phyloP scores from a whole-genome alignment of 352 stramenopile genomes.

The Blastocystis sp. region DNA sequence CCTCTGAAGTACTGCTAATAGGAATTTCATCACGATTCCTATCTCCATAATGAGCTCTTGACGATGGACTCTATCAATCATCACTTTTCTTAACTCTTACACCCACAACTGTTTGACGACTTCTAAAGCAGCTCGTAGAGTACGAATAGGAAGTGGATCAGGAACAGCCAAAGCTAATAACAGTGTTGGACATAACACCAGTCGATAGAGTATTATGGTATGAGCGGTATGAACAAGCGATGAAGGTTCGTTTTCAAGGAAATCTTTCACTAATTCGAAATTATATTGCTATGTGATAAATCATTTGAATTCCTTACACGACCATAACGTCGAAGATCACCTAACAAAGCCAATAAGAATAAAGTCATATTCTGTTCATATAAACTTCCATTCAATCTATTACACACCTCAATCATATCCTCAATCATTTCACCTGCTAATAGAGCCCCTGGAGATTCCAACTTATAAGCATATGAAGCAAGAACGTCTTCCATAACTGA shows the following conservation, averaged over 20 bases:
- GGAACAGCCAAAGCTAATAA: not conserved
- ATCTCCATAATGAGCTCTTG: not conserved
- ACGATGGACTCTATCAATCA: not conserved
- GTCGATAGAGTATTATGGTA: not conserved
- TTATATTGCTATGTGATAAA: not conserved
- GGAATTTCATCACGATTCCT: constrained; percentile 1
- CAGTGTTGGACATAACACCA: not conserved
- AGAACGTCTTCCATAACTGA: not conserved
- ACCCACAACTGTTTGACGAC: not conserved
- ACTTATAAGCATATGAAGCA: not conserved
- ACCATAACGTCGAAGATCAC: not conserved
- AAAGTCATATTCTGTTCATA: not conserved
- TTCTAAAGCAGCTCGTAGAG: not conserved
- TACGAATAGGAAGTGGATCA: not conserved
- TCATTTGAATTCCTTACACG: not conserved
- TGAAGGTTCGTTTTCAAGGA: not conserved
- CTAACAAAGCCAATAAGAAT: not conserved
- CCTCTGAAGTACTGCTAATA: not conserved
- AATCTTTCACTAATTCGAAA: constrained; percentile 8
- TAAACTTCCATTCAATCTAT: not conserved
- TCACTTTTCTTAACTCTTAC: not conserved
- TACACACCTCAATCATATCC: not conserved
- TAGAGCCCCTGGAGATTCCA: not conserved
- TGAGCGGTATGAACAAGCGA: not conserved
- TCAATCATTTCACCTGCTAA: not conserved